Evolutionary conservation across 1,139 yeast species (phyloP), one percentile per base, ranked within the genome.

Genomic region (Hansenula lynferdii): DNA sequence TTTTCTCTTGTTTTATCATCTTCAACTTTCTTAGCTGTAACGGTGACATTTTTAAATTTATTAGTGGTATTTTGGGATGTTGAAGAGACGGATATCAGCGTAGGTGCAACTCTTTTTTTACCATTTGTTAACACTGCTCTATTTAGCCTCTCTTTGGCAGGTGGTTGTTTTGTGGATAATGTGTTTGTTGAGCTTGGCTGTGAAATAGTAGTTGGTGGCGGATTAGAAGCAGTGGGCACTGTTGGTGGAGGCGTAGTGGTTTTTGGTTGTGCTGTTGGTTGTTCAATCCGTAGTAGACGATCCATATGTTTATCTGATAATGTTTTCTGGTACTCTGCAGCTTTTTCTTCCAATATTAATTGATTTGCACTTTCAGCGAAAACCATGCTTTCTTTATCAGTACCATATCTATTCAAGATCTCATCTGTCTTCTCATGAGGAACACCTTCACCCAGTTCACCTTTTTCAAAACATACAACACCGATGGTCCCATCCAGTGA

Each of bases 361-460:
- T 90, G 97, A 39, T 78, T 84, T 1, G 83, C 75, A 57, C 95
- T 82, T 53, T 92, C 97, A 0, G 97, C 96, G 51, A 87, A 83
- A 16, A 81, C 80, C 61, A 83, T 70, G 7, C 85, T 77, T 46
- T 89, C 96, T 43, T 90, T 72, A 47, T 86, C 95, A 3, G 86
- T 90, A 43, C 98, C 98, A 56, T 85, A 92, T 47, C 89, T 72
- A 47, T 82, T 80, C 42, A 92, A 69, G 44, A 84, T 86, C 35
- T 74, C 70, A 43, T 77, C 81, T 43, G 84, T 80, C 41, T 77
- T 83, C 31, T 77, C 86, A 19, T 69, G 47, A 11, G 92, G 77
- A 2, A 85, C 77, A 4, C 80, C 77, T 28, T 62, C 66, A 3
- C 98, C 98, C 26, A 92, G 64, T 54, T 92, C 98, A 28, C 73